Percentiles rank a stretch among this genome's conserved stretches.
phyloP scores from a whole-genome alignment of 2,329 filamentous ascomycete genomes.

The Sporothrix variecibatus region DNA sequence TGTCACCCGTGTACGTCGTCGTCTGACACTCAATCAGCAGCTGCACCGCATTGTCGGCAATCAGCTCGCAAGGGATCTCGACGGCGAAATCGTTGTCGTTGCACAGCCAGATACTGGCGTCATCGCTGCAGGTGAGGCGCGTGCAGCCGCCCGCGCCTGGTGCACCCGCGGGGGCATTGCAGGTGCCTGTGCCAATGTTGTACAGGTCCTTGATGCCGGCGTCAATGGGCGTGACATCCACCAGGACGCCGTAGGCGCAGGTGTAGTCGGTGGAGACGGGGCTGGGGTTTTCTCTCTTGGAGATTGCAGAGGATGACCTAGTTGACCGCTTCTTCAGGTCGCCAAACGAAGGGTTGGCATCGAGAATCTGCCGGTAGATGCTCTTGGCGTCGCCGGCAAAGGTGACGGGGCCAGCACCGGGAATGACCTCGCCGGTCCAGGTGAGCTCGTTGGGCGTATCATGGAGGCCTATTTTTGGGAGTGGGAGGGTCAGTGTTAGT shows the following conservation, averaged over 20 bases:
- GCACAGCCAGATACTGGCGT: conserved; percentile 21
- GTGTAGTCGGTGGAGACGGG: conserved; percentile 15
- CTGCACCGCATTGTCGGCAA: conserved; percentile 16
- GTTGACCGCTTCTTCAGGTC: neutral
- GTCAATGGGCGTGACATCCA: conserved; percentile 15
- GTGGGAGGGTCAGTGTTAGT: neutral
- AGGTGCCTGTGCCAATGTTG: neutral
- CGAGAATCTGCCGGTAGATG: conserved; percentile 4
- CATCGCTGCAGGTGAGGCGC: neutral
- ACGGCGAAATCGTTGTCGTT: conserved; percentile 15
- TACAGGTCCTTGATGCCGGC: conserved; percentile 17
- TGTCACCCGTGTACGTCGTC: neutral
- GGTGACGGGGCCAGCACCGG: neutral
- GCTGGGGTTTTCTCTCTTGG: neutral
- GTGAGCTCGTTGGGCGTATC: neutral
- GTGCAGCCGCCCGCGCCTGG: neutral
- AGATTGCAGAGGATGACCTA: neutral
- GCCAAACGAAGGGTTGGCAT: neutral
- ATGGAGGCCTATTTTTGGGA: neutral
- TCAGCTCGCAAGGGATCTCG: neutral
- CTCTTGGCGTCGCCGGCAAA: neutral
- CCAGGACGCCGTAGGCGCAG: conserved; percentile 12
- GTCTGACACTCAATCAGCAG: conserved; percentile 16
- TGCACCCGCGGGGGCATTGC: conserved; percentile 4
- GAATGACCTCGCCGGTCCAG: neutral